Base-by-base conservation (phyloP, 2,329 filamentous ascomycete genomes). In the Magnaporthiopsis rhizophila region DNA sequence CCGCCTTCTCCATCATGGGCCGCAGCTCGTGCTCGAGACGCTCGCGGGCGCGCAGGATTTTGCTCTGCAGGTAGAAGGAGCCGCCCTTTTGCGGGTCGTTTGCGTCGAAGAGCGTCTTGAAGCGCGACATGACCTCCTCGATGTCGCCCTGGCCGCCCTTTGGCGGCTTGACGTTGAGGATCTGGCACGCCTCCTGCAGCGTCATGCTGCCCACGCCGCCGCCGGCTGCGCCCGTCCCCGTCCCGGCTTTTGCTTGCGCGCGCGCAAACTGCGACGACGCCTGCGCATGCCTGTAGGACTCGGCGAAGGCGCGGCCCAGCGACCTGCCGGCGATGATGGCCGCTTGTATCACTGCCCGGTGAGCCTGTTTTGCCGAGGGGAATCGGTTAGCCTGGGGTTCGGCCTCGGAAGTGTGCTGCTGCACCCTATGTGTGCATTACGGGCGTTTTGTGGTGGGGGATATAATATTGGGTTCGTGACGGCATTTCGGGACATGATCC, bases 41-140 rank as follows among this genome's bases (percentile, higher is more conserved):
- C 79, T 99, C 94, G 71, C 94, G 86, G 65, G 95, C 95, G 67
- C 95, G 84, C 70, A 98, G 79, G 64, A 99, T 87, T 80, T 99
- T 99, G 83, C 94, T 98, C 79, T 99, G 95, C 61, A 99, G 83
- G 77, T 99, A 99, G 78, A 99, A 99, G 72, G 92, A 97, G 63
- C 95, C 95, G 50, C 95, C 95, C 74, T 97, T 97, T 77, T 96
- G 84, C 13, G 95, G 94, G 69, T 99, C 91, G 79, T 99, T 99
- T 70, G 86, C 81, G 77, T 99, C 95, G 75, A 97, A 99, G 61
- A 99, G 80, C 68, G 89, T 87, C 85, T 98, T 98, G 83, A 98
- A 99, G 64, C 92, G 85, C 70, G 89, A 87, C 78, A 90, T 88
- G 64, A 97, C 87, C 69, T 89, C 83, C 71, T 93, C 90, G 74